Percentiles rank a stretch among this genome's conserved stretches.
These are phyloP conservation scores for Schizophyllum amplum DNA, from an alignment of 1,284 basidiomycete genomes.

Conservation along the genomic window DNA sequence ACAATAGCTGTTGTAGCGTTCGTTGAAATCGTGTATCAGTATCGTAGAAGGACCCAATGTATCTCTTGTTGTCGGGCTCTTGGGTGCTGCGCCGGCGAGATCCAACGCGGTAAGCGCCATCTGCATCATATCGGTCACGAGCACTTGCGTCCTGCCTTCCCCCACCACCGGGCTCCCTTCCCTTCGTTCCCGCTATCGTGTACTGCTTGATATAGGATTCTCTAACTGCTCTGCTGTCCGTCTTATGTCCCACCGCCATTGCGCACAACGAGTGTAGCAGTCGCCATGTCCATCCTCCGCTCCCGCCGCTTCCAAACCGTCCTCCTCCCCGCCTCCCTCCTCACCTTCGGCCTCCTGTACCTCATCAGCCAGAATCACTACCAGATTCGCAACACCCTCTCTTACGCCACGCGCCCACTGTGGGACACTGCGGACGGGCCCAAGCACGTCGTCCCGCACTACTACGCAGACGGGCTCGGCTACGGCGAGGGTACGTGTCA, in stretches of 20 bases:
- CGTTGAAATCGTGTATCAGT: background rate
- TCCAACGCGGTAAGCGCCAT: background rate
- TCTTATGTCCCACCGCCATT: background rate
- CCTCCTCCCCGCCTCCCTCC: slow-evolving; percentile 21
- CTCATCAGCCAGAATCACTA: slow-evolving; percentile 31
- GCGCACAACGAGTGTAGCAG: background rate
- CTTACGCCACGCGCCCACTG: slow-evolving; percentile 54
- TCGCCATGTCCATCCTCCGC: background rate
- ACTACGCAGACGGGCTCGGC: slow-evolving; percentile 43
- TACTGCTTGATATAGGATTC: background rate
- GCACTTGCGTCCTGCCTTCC: background rate
- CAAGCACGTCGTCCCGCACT: slow-evolving; percentile 40
- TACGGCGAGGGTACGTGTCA: slow-evolving; percentile 38
- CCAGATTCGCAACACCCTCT: slow-evolving; percentile 39
- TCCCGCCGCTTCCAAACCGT: slow-evolving; percentile 17
- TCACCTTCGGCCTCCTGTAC: slow-evolving; percentile 23
- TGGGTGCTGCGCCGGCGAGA: background rate
- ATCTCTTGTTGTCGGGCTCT: background rate
- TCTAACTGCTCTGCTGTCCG: background rate
- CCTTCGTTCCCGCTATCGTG: background rate
- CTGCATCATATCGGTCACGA: background rate
- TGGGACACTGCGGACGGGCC: slow-evolving; percentile 55
- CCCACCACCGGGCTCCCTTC: background rate
- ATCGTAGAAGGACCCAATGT: background rate
- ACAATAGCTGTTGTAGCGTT: background rate